These are phyloP conservation scores for Globisporangium irregulare DNA, from an alignment of 352 stramenopile genomes.

Conservation along the genomic window DNA sequence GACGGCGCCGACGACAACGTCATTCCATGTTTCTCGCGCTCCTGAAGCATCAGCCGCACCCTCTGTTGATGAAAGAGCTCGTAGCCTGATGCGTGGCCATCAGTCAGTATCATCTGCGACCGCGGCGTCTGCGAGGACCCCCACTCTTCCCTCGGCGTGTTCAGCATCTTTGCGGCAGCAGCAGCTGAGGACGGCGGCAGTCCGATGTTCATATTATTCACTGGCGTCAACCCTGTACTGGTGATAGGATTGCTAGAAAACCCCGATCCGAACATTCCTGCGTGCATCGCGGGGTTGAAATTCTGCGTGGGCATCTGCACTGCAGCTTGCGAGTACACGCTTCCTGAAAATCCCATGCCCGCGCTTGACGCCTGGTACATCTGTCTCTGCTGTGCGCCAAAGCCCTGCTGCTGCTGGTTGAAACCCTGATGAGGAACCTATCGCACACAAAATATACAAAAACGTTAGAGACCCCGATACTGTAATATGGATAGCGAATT, in stretches of 20 bases:
- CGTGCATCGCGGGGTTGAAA: slow-evolving; percentile 26
- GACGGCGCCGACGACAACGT: slow-evolving; percentile 75
- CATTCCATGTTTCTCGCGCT: slow-evolving; percentile 78
- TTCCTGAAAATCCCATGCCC: not conserved
- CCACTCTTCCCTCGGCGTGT: slow-evolving; percentile 83
- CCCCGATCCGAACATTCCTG: slow-evolving; percentile 19
- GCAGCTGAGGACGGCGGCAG: slow-evolving; percentile 39
- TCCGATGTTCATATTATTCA: slow-evolving; percentile 23
- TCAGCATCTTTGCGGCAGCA: slow-evolving; percentile 42
- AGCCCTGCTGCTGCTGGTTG: slow-evolving; percentile 8
- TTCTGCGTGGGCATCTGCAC: slow-evolving; percentile 27
- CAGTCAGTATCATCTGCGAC: slow-evolving; percentile 79
- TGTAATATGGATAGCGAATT: not conserved
- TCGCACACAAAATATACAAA: not conserved
- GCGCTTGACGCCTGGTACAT: slow-evolving; percentile 16
- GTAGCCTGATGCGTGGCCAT: slow-evolving; percentile 79
- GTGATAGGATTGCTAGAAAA: slow-evolving; percentile 16
- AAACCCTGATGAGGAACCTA: slow-evolving; percentile 11
- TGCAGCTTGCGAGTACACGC: slow-evolving; percentile 5
- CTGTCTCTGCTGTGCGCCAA: slow-evolving; percentile 1
- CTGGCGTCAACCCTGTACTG: not conserved
- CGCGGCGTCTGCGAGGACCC: slow-evolving; percentile 81
- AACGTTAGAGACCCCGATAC: not conserved
- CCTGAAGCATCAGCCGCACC: slow-evolving; percentile 80
- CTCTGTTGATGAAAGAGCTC: slow-evolving; percentile 87